Evolutionary conservation across 2,329 filamentous ascomycete genomes (phyloP).

Genomic region (Venturia effusa): DNA sequence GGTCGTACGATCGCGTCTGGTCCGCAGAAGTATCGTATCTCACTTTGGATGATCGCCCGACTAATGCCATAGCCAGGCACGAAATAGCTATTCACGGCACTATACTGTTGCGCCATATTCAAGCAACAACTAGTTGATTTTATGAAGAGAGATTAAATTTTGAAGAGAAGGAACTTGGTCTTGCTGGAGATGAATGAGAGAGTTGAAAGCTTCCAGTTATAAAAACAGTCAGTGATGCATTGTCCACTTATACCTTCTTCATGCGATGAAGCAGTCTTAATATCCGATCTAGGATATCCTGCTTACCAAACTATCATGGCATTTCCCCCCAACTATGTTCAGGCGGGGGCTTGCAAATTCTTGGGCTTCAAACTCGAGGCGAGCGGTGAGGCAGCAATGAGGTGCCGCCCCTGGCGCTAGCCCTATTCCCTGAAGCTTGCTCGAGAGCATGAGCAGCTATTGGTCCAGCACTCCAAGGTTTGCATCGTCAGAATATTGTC

Average conservation of each 20-base stretch:
- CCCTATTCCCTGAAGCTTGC: neutral
- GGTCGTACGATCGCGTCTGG: conserved; percentile 32
- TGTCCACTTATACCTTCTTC: neutral
- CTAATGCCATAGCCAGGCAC: conserved; percentile 32
- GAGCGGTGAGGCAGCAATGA: conserved; percentile 1
- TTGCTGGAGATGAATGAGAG: neutral
- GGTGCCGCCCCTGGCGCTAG: neutral
- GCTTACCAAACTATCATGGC: neutral
- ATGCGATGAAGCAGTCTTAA: neutral
- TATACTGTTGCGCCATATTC: neutral
- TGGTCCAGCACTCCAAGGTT: neutral
- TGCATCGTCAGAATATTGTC: conserved; percentile 1
- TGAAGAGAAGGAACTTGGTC: neutral
- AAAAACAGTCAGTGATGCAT: neutral
- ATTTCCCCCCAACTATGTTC: neutral
- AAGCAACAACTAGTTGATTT: neutral
- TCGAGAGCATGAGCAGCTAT: neutral
- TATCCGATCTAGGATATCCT: neutral
- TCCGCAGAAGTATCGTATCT: conserved; percentile 32
- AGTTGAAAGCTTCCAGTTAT: neutral
- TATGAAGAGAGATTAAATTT: neutral
- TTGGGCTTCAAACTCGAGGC: neutral
- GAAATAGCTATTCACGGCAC: conserved; percentile 27
- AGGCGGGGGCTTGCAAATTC: neutral
- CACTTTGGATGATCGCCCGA: conserved; percentile 31